phyloP scores from a whole-genome alignment of 148 eudicot genomes.

The Persicaria tinctoria region DNA sequence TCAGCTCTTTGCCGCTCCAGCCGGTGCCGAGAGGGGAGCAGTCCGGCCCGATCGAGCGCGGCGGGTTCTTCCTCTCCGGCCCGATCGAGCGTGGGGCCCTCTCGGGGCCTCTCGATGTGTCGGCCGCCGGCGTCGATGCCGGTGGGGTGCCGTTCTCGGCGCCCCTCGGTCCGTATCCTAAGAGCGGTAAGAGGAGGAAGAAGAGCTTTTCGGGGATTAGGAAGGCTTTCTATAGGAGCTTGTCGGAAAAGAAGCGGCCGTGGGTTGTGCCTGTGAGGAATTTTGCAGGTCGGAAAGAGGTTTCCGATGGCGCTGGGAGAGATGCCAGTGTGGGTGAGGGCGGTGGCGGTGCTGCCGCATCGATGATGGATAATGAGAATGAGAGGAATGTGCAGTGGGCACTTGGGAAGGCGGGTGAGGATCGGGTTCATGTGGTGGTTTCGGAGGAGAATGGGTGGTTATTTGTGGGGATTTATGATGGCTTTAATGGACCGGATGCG shows the following conservation, averaged over 20 bases:
- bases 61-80: slow-evolving; percentile 70
- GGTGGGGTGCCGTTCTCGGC: slow-evolving; percentile 79
- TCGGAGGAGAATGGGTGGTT: slow-evolving; percentile 97
- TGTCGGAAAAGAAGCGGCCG: slow-evolving; percentile 76
- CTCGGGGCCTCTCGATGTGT: slow-evolving; percentile 72
- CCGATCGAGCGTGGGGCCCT: slow-evolving; percentile 93
- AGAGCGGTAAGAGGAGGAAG: slow-evolving; percentile 52
- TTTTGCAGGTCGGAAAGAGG: slow-evolving; percentile 38
- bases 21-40: slow-evolving; percentile 57
- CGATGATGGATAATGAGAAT: slow-evolving; percentile 16
- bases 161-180: slow-evolving; percentile 42
- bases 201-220: slow-evolving; percentile 55
- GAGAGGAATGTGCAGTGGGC: slow-evolving; percentile 96
- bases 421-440: slow-evolving; percentile 95
- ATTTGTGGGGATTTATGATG: slow-evolving; percentile 99
- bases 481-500: slow-evolving; percentile 99
- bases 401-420: slow-evolving; percentile 95
- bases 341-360: slow-evolving; percentile 13
- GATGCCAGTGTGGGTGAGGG: slow-evolving; percentile 7
- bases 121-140: slow-evolving; percentile 11
- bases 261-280: slow-evolving; percentile 87
- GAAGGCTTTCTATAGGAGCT: slow-evolving; percentile 55
- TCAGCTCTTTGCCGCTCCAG: slow-evolving; percentile 68
- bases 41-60: slow-evolving; percentile 47
- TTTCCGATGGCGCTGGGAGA: slow-evolving; percentile 1